Conservation (phyloP, 2,329 filamentous ascomycete genomes). For the Claviceps spartinae region DNA sequence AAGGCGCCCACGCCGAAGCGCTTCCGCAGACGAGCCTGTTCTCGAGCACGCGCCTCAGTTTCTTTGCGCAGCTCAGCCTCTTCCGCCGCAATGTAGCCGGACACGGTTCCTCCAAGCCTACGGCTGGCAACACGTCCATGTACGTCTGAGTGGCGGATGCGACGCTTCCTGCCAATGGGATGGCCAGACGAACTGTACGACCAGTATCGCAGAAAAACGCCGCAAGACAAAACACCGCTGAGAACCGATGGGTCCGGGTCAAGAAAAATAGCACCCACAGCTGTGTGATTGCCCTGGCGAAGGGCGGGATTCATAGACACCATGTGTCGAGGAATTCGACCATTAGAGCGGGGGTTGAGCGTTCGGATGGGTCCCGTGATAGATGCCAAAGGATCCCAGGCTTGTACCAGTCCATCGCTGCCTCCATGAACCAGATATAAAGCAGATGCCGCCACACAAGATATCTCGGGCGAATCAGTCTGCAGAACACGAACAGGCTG, state of each 20-base stretch:
- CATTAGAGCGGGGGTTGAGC: constrained; percentile 71
- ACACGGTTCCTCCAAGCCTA: constrained; percentile 52
- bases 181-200: constrained; percentile 76
- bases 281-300: constrained; percentile 61
- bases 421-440: constrained; percentile 87
- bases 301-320: constrained; percentile 40
- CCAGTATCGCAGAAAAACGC: constrained; percentile 84
- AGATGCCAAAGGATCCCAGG: constrained; percentile 91
- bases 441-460: constrained; percentile 68
- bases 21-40: constrained; percentile 56
- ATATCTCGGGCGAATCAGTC: constrained; percentile 80
- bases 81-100: constrained; percentile 78
- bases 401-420: constrained; percentile 86
- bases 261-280: constrained; percentile 70
- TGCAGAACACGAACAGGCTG: constrained; percentile 68
- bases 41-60: constrained; percentile 49
- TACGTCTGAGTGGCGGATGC: constrained; percentile 51
- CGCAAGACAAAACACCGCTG: constrained; percentile 75
- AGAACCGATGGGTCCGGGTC: constrained; percentile 80
- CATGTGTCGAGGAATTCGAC: constrained; percentile 64
- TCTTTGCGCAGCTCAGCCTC: constrained; percentile 66
- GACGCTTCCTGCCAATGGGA: constrained; percentile 65
- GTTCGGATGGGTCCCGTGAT: constrained; percentile 66
- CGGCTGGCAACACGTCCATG: constrained; percentile 37
- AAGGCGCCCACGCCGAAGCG: constrained; percentile 72